Conservation (phyloP, 306 rosid species). For the Cicer chorassanicum region DNA sequence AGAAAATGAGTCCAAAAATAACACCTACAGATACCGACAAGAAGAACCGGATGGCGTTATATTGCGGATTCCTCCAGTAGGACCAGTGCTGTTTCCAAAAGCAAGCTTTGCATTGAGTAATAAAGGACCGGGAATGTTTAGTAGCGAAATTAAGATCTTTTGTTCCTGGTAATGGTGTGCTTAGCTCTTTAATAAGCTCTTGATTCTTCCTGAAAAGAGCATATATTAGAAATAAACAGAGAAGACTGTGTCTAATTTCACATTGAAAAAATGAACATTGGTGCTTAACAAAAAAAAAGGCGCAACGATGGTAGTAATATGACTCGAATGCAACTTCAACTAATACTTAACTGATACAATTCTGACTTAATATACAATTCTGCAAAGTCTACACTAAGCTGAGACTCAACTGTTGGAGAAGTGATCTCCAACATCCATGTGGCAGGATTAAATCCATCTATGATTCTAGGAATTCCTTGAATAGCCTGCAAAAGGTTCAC, state of each 20-base stretch:
- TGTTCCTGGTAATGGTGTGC: slow-evolving; percentile 52
- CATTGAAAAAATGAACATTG: background rate
- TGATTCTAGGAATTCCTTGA: slow-evolving; percentile 54
- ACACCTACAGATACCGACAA: slow-evolving; percentile 44
- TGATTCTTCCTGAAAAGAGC: slow-evolving; percentile 52
- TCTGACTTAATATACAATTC: slow-evolving; percentile 55
- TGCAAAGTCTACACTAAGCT: slow-evolving; percentile 54
- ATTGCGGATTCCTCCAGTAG: slow-evolving; percentile 64
- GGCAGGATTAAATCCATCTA: slow-evolving; percentile 57
- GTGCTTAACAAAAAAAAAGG: background rate
- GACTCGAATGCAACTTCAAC: slow-evolving; percentile 13
- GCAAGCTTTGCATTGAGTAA: slow-evolving; percentile 55
- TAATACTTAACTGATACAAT: slow-evolving; percentile 53
- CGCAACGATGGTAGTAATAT: background rate
- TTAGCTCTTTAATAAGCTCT: slow-evolving; percentile 53
- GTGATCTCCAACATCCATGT: slow-evolving; percentile 63
- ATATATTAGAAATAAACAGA: slow-evolving; percentile 35
- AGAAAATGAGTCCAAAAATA: slow-evolving; percentile 59
- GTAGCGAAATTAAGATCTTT: slow-evolving; percentile 54
- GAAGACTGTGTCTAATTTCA: slow-evolving; percentile 30
- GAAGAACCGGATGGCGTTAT: slow-evolving; percentile 51
- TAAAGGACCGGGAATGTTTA: slow-evolving; percentile 52
- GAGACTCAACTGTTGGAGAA: slow-evolving; percentile 51
- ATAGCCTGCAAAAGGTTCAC: slow-evolving; percentile 50
- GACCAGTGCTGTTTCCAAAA: slow-evolving; percentile 58